phyloP scores from a whole-genome alignment of 2,329 filamentous ascomycete species.

The Diplodia intermedia region DNA sequence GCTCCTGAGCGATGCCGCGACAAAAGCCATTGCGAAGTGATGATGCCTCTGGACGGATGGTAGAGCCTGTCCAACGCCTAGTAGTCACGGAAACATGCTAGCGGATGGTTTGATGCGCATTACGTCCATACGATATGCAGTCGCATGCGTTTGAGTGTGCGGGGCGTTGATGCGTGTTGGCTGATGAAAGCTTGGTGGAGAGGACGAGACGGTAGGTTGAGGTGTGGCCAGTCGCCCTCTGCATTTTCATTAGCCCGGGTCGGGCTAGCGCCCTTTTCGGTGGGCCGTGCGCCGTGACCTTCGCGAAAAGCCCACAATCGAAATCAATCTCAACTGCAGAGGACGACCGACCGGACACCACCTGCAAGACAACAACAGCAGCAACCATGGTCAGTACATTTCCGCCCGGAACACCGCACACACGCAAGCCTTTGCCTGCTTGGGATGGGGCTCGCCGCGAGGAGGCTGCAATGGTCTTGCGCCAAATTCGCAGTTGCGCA shows the following conservation, averaged over 20 bases:
- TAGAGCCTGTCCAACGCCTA: background rate
- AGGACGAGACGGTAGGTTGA: constrained; percentile 23
- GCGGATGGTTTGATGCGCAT: background rate
- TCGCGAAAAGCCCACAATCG: constrained; percentile 30
- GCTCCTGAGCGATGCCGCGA: constrained; percentile 15
- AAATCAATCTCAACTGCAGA: constrained; percentile 32
- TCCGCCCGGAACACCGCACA: constrained; percentile 7
- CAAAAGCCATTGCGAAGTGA: constrained; percentile 5
- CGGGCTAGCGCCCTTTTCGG: background rate
- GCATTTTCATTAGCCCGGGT: constrained; percentile 1
- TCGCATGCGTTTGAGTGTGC: background rate
- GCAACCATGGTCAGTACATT: constrained; percentile 33
- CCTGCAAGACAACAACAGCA: constrained; percentile 33
- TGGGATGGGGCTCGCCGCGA: constrained; percentile 10
- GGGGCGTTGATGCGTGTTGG: constrained; percentile 16
- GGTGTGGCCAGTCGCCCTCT: constrained; percentile 12
- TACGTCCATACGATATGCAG: background rate
- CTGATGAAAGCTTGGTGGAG: constrained; percentile 17
- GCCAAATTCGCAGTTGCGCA: background rate
- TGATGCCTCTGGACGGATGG: background rate
- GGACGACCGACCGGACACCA: constrained; percentile 32
- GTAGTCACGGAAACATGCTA: background rate
- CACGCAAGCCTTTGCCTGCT: background rate
- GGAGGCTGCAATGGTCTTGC: background rate
- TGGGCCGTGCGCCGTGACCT: constrained; percentile 7